Evolutionary conservation across 2,329 filamentous ascomycete species (phyloP).

Genomic region (Ceratocystiopsis sp.): DNA sequence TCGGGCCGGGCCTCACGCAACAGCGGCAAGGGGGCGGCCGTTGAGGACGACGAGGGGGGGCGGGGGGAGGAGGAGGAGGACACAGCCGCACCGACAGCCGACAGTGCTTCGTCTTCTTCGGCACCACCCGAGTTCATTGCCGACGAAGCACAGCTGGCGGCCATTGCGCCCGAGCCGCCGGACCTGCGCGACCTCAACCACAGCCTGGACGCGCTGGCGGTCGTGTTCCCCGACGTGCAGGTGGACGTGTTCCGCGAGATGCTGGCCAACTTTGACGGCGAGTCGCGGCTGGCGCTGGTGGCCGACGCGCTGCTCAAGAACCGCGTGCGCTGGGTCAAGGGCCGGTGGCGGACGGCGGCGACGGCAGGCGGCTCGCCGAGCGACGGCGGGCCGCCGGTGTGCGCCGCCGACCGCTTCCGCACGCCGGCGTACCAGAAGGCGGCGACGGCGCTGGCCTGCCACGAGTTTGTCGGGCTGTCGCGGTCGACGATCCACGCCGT

Average conservation of each 20-base stretch:
- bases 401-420: conserved; percentile 49
- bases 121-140: conserved; percentile 29
- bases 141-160: conserved; percentile 36
- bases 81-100: not conserved
- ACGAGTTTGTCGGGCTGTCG: conserved; percentile 60
- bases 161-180: conserved; percentile 32
- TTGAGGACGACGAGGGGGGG: not conserved
- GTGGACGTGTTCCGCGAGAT: conserved; percentile 72
- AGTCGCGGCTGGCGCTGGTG: conserved; percentile 60
- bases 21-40: not conserved
- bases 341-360: conserved; percentile 38
- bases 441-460: conserved; percentile 48
- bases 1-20: not conserved
- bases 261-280: conserved; percentile 55
- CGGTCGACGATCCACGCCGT: conserved; percentile 62
- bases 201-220: conserved; percentile 49
- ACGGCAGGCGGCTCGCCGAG: not conserved
- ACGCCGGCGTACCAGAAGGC: conserved; percentile 50
- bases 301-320: conserved; percentile 63
- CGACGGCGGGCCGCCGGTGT: conserved; percentile 19
- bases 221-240: conserved; percentile 66
- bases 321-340: conserved; percentile 51
- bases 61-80: not conserved
- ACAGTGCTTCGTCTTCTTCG: not conserved
- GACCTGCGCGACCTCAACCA: conserved; percentile 55